Evolutionary conservation across 139 green algal genomes (phyloP).

Genomic region (Pycnococcus provasolii): DNA sequence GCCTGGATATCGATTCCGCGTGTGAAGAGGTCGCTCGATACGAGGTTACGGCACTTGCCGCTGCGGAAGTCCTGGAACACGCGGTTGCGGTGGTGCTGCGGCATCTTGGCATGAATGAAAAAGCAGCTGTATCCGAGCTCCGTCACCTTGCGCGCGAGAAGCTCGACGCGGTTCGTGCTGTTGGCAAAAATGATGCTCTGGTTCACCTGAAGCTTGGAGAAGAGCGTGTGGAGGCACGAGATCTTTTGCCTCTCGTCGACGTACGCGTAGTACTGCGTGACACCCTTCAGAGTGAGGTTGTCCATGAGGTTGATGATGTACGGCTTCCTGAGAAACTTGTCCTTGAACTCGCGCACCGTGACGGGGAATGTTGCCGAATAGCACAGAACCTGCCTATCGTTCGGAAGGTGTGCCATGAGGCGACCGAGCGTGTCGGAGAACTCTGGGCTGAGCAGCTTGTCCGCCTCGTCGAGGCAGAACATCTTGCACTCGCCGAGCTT

Average conservation of each 20-base stretch:
- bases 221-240: conserved; percentile 84
- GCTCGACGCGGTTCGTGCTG: conserved; percentile 93
- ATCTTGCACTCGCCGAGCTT: conserved; percentile 74
- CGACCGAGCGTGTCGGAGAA: conserved; percentile 94
- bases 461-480: conserved; percentile 95
- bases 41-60: conserved; percentile 93
- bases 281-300: conserved; percentile 96
- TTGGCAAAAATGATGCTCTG: conserved; percentile 99
- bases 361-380: conserved; percentile 97
- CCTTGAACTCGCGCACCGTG: conserved; percentile 96
- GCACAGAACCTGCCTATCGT: conserved; percentile 87
- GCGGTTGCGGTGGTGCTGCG: conserved; percentile 94
- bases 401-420: conserved; percentile 72
- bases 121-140: conserved; percentile 99
- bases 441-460: conserved; percentile 92
- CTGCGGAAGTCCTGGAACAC: conserved; percentile 99
- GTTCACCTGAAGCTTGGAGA: conserved; percentile 94
- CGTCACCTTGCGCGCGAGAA: conserved; percentile 98
- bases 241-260: conserved; percentile 98
- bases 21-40: conserved; percentile 92
- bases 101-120: conserved; percentile 99
- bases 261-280: conserved; percentile 97
- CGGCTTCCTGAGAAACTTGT: conserved; percentile 87
- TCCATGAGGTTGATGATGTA: conserved; percentile 99
- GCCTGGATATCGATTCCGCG: conserved; percentile 97